These are phyloP conservation scores for Coniosporium tulheliwenetii DNA, from an alignment of 2,329 filamentous ascomycete genomes.

Conservation along the genomic window DNA sequence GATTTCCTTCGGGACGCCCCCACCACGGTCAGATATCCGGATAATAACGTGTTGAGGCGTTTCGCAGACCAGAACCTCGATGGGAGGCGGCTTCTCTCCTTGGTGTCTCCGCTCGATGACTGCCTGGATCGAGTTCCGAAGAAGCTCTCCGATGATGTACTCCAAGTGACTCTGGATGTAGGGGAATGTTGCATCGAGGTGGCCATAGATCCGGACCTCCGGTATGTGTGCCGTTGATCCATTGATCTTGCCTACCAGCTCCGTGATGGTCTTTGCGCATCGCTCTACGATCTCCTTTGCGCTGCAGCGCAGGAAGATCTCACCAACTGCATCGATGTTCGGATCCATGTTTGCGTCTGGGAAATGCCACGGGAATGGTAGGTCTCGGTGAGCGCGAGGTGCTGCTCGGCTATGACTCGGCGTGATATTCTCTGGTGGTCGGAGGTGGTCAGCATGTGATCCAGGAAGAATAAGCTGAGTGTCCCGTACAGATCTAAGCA, in stretches of 20 bases:
- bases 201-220: conserved; percentile 67
- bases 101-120: conserved; percentile 58
- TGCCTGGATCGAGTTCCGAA: conserved; percentile 89
- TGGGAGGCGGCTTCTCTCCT: conserved; percentile 49
- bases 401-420: conserved; percentile 92
- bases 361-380: conserved; percentile 87
- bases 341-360: conserved; percentile 55
- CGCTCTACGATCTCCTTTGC: conserved; percentile 77
- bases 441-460: conserved; percentile 2
- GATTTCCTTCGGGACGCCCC: conserved; percentile 73
- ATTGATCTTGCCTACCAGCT: conserved; percentile 61
- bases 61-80: conserved; percentile 90
- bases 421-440: conserved; percentile 71
- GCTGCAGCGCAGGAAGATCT: conserved; percentile 87
- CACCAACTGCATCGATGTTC: conserved; percentile 78
- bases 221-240: conserved; percentile 58
- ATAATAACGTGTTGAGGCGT: conserved; percentile 91
- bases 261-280: conserved; percentile 61
- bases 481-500: conserved; percentile 61
- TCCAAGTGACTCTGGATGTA: conserved; percentile 94
- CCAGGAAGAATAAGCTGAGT: neutral
- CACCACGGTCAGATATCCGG: conserved; percentile 86
- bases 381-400: conserved; percentile 85
- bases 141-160: conserved; percentile 89
- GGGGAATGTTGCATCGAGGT: conserved; percentile 80